These are phyloP conservation scores for Phytophthora lateralis DNA, from an alignment of 352 stramenopile genomes.

Conservation along the genomic window DNA sequence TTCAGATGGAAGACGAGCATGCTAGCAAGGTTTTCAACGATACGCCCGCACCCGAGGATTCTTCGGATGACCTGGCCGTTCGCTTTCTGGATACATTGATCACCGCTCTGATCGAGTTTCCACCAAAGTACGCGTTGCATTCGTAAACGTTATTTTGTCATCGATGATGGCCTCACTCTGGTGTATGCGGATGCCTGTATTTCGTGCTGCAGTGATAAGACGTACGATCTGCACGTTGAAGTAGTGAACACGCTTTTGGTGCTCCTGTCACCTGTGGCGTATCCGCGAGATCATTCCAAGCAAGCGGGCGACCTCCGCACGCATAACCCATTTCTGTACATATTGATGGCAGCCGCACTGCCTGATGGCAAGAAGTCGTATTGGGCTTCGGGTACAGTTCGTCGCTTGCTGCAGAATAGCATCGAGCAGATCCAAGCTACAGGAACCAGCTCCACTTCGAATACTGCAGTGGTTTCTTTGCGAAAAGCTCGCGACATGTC, in stretches of 20 bases:
- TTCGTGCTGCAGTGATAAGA: conserved; percentile 28
- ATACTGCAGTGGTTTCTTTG: conserved; percentile 42
- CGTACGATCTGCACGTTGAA: conserved; percentile 81
- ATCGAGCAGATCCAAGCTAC: conserved; percentile 58
- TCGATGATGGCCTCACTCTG: background rate
- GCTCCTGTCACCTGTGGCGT: conserved; percentile 68
- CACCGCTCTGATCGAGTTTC: conserved; percentile 59
- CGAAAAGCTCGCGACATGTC: conserved; percentile 58
- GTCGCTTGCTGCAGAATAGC: conserved; percentile 64
- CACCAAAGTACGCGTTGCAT: conserved; percentile 52
- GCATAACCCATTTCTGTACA: conserved; percentile 72
- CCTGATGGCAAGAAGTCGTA: conserved; percentile 48
- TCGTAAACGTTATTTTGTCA: background rate
- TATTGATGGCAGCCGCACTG: conserved; percentile 52
- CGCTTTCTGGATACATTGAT: conserved; percentile 74
- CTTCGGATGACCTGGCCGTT: conserved; percentile 63
- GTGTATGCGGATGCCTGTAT: background rate
- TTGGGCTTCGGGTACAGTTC: conserved; percentile 57
- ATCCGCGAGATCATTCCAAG: conserved; percentile 60
- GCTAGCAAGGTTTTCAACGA: conserved; percentile 13
- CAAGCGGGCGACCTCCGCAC: conserved; percentile 42
- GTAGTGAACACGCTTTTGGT: conserved; percentile 75
- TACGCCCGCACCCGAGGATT: conserved; percentile 15
- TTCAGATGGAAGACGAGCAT: conserved; percentile 34
- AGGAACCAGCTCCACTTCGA: conserved; percentile 30